Base-by-base conservation (phyloP, 176 grass and related monocot species). In the Urochloa ruziziensis region DNA sequence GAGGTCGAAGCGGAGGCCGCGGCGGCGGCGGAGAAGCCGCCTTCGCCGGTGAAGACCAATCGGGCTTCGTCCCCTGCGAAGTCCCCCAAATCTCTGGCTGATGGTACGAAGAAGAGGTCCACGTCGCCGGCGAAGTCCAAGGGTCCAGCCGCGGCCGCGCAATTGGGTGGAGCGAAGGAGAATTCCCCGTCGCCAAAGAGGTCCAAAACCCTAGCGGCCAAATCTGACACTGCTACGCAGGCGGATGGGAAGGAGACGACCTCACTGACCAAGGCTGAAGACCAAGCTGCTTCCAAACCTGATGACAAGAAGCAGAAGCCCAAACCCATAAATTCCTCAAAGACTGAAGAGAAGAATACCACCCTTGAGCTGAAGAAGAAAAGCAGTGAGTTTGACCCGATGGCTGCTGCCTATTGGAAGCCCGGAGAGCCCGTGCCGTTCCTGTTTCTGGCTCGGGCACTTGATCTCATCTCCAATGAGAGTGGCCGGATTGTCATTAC, bases 391-490 rank as follows among this genome's bases (percentile, higher is more conserved):
- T 99, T 96, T 37, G 74, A 94, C 79, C 96, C 96, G 1, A 68
- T 83, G 80, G 86, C 86, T 60, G 91, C 91, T 30, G 89, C 93
- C 44, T 96, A 74, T 10, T 99, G 96, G 96, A 96, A 83, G 62
- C 77, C 94, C 0, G 87, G 85, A 4, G 93, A 99, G 29, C 87
- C 89, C 0, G 96, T 99, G 63, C 96, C 96, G 1, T 99, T 99
- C 49, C 80, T 92, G 23, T 99, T 99, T 84, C 48, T 99, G 60
- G 91, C 89, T n/a, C 84, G 79, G 28, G 96, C 96, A 2, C 87
- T 95, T 10, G 93, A 99, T 75, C 91, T 99, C 84, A 99, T 99
- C 54, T 87, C 93, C 56, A 94, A 95, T 5, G 96, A 99, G 88
- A 90, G 87, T 62, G 91, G 96, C 32, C 80, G 96, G 44, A 85